Evolutionary conservation across 2,329 filamentous ascomycete species (phyloP).

Genomic region (Karstenula rhodostoma): DNA sequence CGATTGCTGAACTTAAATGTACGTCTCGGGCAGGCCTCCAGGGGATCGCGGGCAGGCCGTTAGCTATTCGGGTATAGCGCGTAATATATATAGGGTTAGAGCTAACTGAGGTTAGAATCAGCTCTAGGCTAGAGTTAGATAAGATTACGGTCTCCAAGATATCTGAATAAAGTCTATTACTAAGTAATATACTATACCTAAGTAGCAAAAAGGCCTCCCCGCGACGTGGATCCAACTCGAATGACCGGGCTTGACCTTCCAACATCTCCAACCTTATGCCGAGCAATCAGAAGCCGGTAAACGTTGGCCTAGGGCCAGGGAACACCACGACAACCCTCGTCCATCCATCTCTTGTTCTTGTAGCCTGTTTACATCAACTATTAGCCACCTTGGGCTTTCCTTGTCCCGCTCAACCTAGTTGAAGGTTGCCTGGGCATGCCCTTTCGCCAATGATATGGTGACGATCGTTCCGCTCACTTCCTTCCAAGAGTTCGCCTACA

Average conservation of each 20-base stretch:
- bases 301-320: too few relatives aligned
- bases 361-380: background rate
- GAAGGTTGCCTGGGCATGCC: background rate
- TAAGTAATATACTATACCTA: too few relatives aligned
- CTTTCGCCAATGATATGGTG: background rate
- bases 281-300: background rate
- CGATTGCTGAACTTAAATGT: slow-evolving; percentile 10
- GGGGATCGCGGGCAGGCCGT: too few relatives aligned
- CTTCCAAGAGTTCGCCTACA: background rate
- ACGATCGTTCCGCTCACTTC: background rate
- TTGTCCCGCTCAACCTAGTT: background rate
- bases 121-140: too few relatives aligned
- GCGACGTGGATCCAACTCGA: too few relatives aligned
- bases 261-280: background rate
- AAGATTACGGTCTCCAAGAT: too few relatives aligned
- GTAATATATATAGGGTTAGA: too few relatives aligned
- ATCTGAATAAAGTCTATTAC: too few relatives aligned
- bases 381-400: background rate
- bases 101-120: too few relatives aligned
- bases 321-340: background rate
- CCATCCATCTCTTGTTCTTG: background rate
- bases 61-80: too few relatives aligned
- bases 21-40: too few relatives aligned
- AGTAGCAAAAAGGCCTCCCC: too few relatives aligned
- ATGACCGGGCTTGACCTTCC: background rate